Conservation (phyloP, 331 rosid species). For the Dryas integrifolia region DNA sequence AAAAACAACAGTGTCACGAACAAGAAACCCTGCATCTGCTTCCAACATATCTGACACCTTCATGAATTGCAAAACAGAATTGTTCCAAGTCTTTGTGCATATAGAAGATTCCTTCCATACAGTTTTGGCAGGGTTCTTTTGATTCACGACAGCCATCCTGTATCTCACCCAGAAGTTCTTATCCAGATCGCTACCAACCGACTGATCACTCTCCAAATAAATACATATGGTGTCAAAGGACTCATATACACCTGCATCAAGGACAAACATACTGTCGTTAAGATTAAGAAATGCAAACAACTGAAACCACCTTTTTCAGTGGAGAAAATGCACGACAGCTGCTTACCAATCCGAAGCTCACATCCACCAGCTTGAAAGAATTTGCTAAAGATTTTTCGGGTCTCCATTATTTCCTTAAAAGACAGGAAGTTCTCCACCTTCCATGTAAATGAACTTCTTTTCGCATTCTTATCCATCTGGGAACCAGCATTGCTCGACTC, state of each 20-base stretch:
- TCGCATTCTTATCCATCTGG: conserved; percentile 45
- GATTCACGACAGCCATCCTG: conserved; percentile 98
- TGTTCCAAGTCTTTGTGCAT: conserved; percentile 98
- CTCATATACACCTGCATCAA: conserved; percentile 82
- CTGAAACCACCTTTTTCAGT: conserved; percentile 22
- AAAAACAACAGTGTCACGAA: conserved; percentile 91
- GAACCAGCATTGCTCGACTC: conserved; percentile 51
- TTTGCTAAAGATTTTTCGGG: conserved; percentile 95
- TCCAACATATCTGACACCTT: conserved; percentile 98
- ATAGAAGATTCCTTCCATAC: conserved; percentile 99
- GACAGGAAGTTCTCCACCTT: conserved; percentile 97
- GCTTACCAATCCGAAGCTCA: conserved; percentile 97
- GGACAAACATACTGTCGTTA: conserved; percentile 10
- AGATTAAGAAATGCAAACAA: conserved; percentile 25
- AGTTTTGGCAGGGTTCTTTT: conserved; percentile 85
- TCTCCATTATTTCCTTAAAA: conserved; percentile 98
- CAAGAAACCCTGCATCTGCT: conserved; percentile 95
- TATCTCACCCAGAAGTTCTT: conserved; percentile 98
- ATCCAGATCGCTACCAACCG: conserved; percentile 89
- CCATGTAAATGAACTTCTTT: conserved; percentile 90
- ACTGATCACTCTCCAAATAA: conserved; percentile 98
- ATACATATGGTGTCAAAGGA: conserved; percentile 98
- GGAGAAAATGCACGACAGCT: conserved; percentile 19
- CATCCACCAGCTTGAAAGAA: conserved; percentile 99
- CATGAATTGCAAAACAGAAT: conserved; percentile 99